These are phyloP conservation scores for Graphium sp. DNA, from an alignment of 2,329 filamentous ascomycete genomes.

Conservation along the genomic window DNA sequence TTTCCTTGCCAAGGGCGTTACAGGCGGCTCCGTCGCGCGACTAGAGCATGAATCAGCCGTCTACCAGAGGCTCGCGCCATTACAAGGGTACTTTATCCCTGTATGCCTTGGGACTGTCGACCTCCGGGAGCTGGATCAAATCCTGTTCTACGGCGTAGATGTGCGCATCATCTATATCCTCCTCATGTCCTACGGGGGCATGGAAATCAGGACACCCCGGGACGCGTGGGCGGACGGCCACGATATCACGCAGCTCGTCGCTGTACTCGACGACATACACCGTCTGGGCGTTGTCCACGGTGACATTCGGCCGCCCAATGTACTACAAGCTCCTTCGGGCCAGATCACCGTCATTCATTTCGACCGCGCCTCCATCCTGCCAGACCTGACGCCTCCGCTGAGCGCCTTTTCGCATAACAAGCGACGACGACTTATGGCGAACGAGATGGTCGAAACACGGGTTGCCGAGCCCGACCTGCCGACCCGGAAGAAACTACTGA, in stretches of 20 bases:
- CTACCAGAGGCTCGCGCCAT: background rate
- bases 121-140: background rate
- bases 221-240: background rate
- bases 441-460: too few species aligned
- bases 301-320: background rate
- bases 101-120: background rate
- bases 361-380: background rate
- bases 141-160: background rate
- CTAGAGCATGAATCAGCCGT: background rate
- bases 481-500: too few species aligned
- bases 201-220: background rate
- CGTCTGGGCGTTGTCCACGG: background rate
- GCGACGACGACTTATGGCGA: background rate
- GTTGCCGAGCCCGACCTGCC: too few species aligned
- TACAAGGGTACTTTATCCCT: background rate
- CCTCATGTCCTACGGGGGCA: background rate
- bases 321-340: background rate
- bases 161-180: background rate
- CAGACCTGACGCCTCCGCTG: background rate
- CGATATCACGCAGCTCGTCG: background rate
- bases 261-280: background rate
- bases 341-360: background rate
- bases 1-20: slow-evolving; percentile 3
- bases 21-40: background rate
- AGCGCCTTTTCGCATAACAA: background rate